Base-by-base conservation (phyloP, 169 alveolate genomes). In the Miamiensis avidus region DNA sequence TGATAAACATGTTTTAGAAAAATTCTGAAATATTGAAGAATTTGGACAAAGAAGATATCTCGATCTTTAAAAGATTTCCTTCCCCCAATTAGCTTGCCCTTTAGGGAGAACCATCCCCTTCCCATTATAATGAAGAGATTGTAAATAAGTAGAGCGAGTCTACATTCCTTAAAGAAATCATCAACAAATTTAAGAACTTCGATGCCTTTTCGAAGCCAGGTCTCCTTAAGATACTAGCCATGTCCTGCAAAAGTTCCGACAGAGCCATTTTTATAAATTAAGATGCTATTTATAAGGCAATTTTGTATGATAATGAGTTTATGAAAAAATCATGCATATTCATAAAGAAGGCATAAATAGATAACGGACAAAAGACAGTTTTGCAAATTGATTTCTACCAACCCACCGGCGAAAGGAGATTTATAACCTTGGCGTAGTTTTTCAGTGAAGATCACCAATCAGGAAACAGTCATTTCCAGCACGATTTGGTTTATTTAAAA, bases 201-300 rank as follows among this genome's bases (percentile, higher is more conserved):
- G 30, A n/a, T 29, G 65, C n/a, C 0, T 29, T 34, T 26, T 34
- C 30, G 26, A 79, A 79, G 49, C n/a, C 27, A 34, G 84, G 64
- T 28, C 34, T 79, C 26, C 4, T 79, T 26, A 79, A 79, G 64
- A 27, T 79, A 16, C 76, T 79, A 26, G 29, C 65, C n/a, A 6
- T 34, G 30, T 29, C 73, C 27, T 79, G 84, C 20, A 65, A 29
- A 49, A 49, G 65, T 34, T 27, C 29, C 4, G 76, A 79, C 64
- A 29, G 29, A 65, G 75, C 84, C 25, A 34, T 79, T 65, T 79
- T 49, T 29, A 34, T 34, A n/a, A 79, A 79, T 65, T 64, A 79
- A 30, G 84, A 79, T 34, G 30, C 31, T 26, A 79, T 79, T 49
- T 79, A 49, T 65, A 49, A 72, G 6, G 73, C n/a, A 20, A 31